Evolutionary conservation across 2,329 filamentous ascomycete genomes (phyloP).

Genomic region (Chrysosphaeria jannelii): DNA sequence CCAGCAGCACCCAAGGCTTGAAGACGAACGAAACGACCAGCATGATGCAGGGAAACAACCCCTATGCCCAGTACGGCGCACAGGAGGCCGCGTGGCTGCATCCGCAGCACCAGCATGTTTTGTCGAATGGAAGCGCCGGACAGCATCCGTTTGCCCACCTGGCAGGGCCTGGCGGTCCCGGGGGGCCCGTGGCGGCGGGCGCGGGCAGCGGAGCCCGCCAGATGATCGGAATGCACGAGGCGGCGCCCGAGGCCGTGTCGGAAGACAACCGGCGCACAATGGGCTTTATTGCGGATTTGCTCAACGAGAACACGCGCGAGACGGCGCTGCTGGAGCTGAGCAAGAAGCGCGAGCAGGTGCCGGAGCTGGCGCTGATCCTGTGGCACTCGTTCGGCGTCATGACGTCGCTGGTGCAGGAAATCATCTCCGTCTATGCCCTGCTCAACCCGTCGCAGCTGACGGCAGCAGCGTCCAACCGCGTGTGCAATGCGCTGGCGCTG

Average conservation of each 20-base stretch:
- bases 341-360: slow-evolving; percentile 96
- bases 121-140: slow-evolving; percentile 19
- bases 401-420: slow-evolving; percentile 90
- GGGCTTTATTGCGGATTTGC: slow-evolving; percentile 68
- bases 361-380: slow-evolving; percentile 77
- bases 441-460: slow-evolving; percentile 92
- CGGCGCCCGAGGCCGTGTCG: slow-evolving; percentile 31
- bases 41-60: no score
- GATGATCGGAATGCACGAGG: no score
- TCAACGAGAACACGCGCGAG: slow-evolving; percentile 68
- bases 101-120: slow-evolving; percentile 42
- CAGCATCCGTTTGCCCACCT: slow-evolving; percentile 45
- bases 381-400: slow-evolving; percentile 99
- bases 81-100: slow-evolving; percentile 40
- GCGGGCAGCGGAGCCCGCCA: slow-evolving; percentile 19
- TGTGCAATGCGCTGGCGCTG: slow-evolving; percentile 87
- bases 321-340: slow-evolving; percentile 80
- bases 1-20: no score
- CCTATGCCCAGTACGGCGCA: slow-evolving; percentile 32
- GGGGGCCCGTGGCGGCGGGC: slow-evolving; percentile 16
- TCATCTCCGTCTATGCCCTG: slow-evolving; percentile 92
- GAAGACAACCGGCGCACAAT: slow-evolving; percentile 88
- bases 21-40: no score
- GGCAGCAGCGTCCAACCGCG: slow-evolving; percentile 84
- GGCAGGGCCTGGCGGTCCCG: slow-evolving; percentile 11